Conservation (phyloP, 2,329 filamentous ascomycete genomes). For the Aspergillus pseudonomiae region DNA sequence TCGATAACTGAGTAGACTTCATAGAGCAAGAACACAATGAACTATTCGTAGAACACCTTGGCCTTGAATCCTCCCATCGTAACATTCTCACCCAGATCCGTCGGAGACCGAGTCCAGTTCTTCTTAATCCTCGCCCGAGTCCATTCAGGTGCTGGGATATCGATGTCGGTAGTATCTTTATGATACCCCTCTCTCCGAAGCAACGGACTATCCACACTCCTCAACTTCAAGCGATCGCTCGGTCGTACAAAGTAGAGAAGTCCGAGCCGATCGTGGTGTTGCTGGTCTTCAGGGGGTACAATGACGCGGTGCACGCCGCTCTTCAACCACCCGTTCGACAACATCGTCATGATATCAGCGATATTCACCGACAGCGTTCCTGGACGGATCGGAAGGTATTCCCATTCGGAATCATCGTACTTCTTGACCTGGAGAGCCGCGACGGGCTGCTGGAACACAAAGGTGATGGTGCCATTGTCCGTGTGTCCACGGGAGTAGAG, state of each 20-base stretch:
- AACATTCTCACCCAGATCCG: slow-evolving; percentile 13
- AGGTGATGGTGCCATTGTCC: slow-evolving; percentile 58
- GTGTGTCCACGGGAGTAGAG: slow-evolving; percentile 56
- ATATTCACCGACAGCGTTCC: slow-evolving; percentile 56
- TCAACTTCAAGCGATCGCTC: slow-evolving; percentile 33
- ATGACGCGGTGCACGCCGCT: slow-evolving; percentile 51
- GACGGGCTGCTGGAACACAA: slow-evolving; percentile 61
- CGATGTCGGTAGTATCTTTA: slow-evolving; percentile 15
- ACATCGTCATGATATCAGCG: slow-evolving; percentile 51
- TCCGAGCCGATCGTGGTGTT: slow-evolving; percentile 39
- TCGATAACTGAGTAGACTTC: background rate
- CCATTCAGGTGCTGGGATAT: slow-evolving; percentile 23
- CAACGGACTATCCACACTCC: slow-evolving; percentile 32
- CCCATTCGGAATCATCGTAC: slow-evolving; percentile 50
- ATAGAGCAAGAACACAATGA: background rate
- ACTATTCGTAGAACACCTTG: slow-evolving; percentile 12
- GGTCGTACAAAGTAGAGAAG: slow-evolving; percentile 51
- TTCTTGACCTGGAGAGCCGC: slow-evolving; percentile 59
- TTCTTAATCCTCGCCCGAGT: slow-evolving; percentile 36
- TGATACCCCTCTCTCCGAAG: slow-evolving; percentile 36
- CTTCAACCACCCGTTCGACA: slow-evolving; percentile 55
- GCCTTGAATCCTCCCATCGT: slow-evolving; percentile 12
- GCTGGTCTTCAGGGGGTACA: slow-evolving; percentile 50
- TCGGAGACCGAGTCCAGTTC: slow-evolving; percentile 23
- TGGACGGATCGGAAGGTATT: slow-evolving; percentile 51